Base-by-base conservation (phyloP, 306 rosid species). In the Malus sieversii region DNA sequence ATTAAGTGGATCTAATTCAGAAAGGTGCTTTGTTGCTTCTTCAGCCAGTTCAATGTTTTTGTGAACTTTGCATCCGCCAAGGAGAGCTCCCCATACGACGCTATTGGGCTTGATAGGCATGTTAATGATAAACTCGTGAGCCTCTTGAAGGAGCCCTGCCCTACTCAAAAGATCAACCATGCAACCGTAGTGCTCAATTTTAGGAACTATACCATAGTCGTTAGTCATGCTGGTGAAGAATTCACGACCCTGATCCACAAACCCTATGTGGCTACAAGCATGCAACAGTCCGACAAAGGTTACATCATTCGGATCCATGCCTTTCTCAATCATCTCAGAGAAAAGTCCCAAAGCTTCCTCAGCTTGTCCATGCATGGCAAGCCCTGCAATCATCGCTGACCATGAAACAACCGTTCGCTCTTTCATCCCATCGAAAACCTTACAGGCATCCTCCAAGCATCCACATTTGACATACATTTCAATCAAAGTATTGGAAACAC, bases 401-500 rank as follows among this genome's bases (percentile, higher is more conserved):
- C 88, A 84, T 11, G 92, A 84, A n/a, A 86, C 88, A 44, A 86
- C 75, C 2, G 87, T 84, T 32, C 75, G 82, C 53, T 71, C 85
- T 60, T 77, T 70, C 85, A 84, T 79, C 60, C 30, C 59, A 35
- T 76, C 59, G 20, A 86, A 88, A 57, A 84, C 83, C 52, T 44
- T 61, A 25, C 19, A 69, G 64, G 90, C 86, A 13, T 80, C 85
- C 60, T 84, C 79, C 78, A 88, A 75, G 81, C 88, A 88, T 10
- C 90, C 90, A 79, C 92, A 88, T 79, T 88, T 86, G 44, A 82
- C 83, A 73, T 80, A 88, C 88, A 82, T 86, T 76, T 84, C 87
- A 38, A 86, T 88, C 72, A 84, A 65, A 51, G 87, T 84, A 66
- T 86, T 84, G 20, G 78, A 86, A 66, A 88, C 45, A 35, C 82